Base-by-base conservation (phyloP, 768 basidiomycete species). In the Xerocomus brunneocitrinus region DNA sequence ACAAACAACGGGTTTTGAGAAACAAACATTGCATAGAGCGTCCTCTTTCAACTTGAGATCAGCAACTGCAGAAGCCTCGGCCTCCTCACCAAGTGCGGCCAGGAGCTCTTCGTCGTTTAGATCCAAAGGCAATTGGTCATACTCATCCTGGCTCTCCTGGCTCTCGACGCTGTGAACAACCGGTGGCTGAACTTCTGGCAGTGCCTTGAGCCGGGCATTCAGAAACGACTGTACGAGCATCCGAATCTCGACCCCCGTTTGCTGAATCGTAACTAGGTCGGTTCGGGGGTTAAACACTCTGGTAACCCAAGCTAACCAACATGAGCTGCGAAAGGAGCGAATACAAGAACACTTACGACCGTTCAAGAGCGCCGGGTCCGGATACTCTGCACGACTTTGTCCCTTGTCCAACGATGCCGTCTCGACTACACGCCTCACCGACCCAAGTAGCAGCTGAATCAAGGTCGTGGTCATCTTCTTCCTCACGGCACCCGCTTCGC, bases 81-180 rank as follows among this genome's bases (percentile, higher is more conserved):
- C 67, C 13, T 65, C 70, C 9, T 69, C 73, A 16, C 75, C 79
- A 7, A 88, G 73, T 7, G 83, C 74, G 28, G 80, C 83, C 16
- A 79, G 61, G 1, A 88, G 64, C 14, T 74, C 76, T 22, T 83
- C 84, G 59, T 90, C 87, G 49, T 79, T 71, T 24, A 83, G 73
- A 50, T 86, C 81, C 44, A 85, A 69, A 55, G 82, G 79, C 38
- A 85, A 62, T 41, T 73, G 71, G 14, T 78, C 81, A 57, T 83
- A 92, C 49, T 86, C 83, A 52, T 91, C 89, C 62, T 94, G 89
- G 57, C 86, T 91, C 55, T 91, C 90, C 61, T 82, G 80, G 41
- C 76, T 78, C 35, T 79, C 79, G 16, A 56, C 14, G 42, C 56
- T 34, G 63, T 63, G 31, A 55, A 43, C 50, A 52, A 67, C 55